These are phyloP conservation scores for Pseudonitzschia multistriata DNA, from an alignment of 108 stramenopile genomes.

Conservation along the genomic window DNA sequence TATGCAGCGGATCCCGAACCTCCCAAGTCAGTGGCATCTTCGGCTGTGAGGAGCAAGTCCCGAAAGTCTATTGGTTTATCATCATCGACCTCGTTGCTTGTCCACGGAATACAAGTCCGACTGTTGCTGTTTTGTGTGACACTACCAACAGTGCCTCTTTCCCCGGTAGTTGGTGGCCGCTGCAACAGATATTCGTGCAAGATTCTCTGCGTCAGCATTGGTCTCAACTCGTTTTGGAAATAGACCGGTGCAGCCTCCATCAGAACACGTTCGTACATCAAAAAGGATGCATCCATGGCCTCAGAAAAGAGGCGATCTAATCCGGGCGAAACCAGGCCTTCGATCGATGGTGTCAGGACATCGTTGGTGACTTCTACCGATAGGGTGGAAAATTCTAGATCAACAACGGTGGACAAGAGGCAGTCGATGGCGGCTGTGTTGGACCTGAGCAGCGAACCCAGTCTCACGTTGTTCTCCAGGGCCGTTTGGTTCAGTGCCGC, in stretches of 20 bases:
- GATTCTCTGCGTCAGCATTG: conserved; percentile 24
- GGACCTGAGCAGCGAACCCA: conserved; percentile 51
- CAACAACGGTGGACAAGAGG: conserved; percentile 44
- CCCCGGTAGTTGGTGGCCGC: neutral
- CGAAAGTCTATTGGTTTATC: conserved; percentile 52
- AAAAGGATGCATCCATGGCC: conserved; percentile 40
- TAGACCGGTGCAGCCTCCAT: conserved; percentile 23
- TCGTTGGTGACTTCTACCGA: conserved; percentile 44
- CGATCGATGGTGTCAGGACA: conserved; percentile 47
- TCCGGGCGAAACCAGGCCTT: conserved; percentile 55
- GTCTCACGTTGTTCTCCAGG: conserved; percentile 35
- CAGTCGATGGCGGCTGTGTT: conserved; percentile 51
- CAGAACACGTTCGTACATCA: conserved; percentile 36
- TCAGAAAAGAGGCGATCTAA: conserved; percentile 49
- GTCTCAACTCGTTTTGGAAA: conserved; percentile 37
- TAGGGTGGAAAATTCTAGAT: conserved; percentile 42
- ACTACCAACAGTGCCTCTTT: neutral
- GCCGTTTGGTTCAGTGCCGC: conserved; percentile 49
- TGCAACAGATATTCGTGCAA: conserved; percentile 15
- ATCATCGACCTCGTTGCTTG: neutral
- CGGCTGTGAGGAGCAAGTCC: conserved; percentile 53
- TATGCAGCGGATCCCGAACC: conserved; percentile 36
- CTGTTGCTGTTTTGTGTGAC: neutral
- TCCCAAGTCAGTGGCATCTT: conserved; percentile 18
- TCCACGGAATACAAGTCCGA: neutral